A percentile compares a stretch with the other conserved stretches of the same genome.
These are phyloP conservation scores for Daldinia eschscholtzii DNA, from an alignment of 2,329 filamentous ascomycete genomes.

Conservation along the genomic window DNA sequence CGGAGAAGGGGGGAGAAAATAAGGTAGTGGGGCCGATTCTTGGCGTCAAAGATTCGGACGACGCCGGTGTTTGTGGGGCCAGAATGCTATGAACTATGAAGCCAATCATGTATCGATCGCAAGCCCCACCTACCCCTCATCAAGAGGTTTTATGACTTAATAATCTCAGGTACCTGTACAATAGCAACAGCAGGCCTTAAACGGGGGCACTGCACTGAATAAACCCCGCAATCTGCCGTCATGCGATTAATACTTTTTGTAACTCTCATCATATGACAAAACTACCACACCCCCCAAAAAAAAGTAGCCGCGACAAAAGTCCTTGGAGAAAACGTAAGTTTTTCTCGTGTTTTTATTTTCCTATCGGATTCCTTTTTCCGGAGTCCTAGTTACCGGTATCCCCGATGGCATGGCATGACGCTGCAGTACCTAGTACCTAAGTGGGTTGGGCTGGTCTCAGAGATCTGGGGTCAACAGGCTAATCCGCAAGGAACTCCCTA, in stretches of 20 bases:
- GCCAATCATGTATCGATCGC: slow-evolving; percentile 28
- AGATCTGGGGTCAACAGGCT: neutral
- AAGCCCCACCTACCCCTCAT: neutral
- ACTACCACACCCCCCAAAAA: neutral
- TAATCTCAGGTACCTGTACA: neutral
- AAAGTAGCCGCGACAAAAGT: slow-evolving; percentile 5
- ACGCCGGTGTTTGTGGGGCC: neutral
- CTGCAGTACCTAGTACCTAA: neutral
- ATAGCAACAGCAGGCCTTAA: neutral
- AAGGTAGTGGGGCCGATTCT: slow-evolving; percentile 12
- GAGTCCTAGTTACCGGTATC: slow-evolving; percentile 21
- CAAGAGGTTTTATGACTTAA: neutral
- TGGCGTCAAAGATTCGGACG: slow-evolving; percentile 5
- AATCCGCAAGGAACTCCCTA: slow-evolving; percentile 33
- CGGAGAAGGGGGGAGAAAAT: slow-evolving; percentile 10
- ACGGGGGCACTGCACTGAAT: neutral
- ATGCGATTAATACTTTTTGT: slow-evolving; percentile 17
- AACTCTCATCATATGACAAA: slow-evolving; percentile 37
- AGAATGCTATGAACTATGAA: neutral
- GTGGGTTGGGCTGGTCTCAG: slow-evolving; percentile 14
- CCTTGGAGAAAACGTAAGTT: slow-evolving; percentile 34
- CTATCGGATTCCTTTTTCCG: neutral
- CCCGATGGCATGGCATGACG: slow-evolving; percentile 32
- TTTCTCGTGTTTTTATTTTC: slow-evolving; percentile 19
- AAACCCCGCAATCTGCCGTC: slow-evolving; percentile 32